These are phyloP conservation scores for Dichotomocladium elegans DNA, from an alignment of 371 early-diverging fungal genomes.

Conservation along the genomic window DNA sequence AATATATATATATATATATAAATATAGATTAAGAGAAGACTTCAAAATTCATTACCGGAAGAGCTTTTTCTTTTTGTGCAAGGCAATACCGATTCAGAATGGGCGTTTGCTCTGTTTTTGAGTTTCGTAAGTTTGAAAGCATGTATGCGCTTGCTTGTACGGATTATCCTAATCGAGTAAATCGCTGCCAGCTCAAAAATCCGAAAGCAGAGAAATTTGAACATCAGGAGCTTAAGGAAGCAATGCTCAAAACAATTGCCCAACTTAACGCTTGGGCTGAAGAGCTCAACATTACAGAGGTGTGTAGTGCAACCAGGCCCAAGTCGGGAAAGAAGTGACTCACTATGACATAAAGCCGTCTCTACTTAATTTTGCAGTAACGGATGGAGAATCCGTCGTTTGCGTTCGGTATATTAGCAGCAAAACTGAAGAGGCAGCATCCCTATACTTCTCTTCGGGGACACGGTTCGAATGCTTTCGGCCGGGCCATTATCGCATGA, in stretches of 20 bases:
- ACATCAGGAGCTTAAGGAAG: constrained; percentile 58
- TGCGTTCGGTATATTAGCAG: constrained; percentile 80
- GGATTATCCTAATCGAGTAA: neutral
- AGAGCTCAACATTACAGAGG: constrained; percentile 53
- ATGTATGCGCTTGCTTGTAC: neutral
- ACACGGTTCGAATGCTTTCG: constrained; percentile 57
- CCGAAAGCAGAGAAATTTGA: constrained; percentile 48
- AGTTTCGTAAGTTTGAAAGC: constrained; percentile 65
- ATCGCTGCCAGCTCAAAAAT: constrained; percentile 48
- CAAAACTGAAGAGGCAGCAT: constrained; percentile 66
- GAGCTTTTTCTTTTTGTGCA: constrained; percentile 68
- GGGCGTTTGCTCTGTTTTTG: constrained; percentile 85
- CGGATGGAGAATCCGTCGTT: constrained; percentile 76
- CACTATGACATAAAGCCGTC: constrained; percentile 41
- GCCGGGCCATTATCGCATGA: constrained; percentile 74
- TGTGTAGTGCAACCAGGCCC: constrained; percentile 9
- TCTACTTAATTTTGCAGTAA: constrained; percentile 84
- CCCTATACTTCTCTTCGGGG: constrained; percentile 79
- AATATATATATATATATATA: neutral
- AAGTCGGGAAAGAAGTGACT: no score
- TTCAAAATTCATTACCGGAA: constrained; percentile 64
- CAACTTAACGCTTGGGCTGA: constrained; percentile 68
- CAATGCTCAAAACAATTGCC: constrained; percentile 74
- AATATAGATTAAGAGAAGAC: constrained; percentile 65
- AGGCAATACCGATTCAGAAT: constrained; percentile 86